Base-by-base conservation (phyloP, 768 basidiomycete genomes). In the Hydnomerulius pinastri region DNA sequence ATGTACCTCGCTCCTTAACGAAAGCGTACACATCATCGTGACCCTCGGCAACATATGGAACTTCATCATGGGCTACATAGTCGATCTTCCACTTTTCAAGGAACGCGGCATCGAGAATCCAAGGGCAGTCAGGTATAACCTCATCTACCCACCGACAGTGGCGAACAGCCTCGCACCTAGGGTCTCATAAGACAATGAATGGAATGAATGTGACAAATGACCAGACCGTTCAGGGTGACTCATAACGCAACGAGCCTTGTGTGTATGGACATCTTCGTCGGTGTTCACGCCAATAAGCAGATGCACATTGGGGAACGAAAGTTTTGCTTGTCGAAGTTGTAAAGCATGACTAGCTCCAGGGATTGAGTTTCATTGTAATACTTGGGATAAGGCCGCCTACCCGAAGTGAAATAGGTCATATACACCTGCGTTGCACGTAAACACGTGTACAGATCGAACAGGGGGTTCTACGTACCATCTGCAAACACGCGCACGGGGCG, bases 351-450 rank as follows among this genome's bases (percentile, higher is more conserved):
- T 96, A 65, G 45, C 29, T 37, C n/a, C 7, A 20, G 17, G 35
- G 38, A 28, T 60, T 52, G 52, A 56, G 41, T 10, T 37, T 43
- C 30, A 39, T 36, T 42, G 8, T 11, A 21, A 23, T 21, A n/a
- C 32, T 18, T 23, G n/a, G 6, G 23, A 25, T 10, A 56, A 43
- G 37, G 25, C 30, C 49, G 67, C 81, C 56, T 68, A 92, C 91
- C 91, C 91, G 68, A 92, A 98, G 69, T 98, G 96, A 72, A 98
- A 96, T 45, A 99, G 79, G 71, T 99, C 97, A 63, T 98, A 99
- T 10, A 98, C 96, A 12, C 89, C 90, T 91, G 61, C 50, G 46
- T 63, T n/a, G 23, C 21, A 43, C 29, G 25, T 57, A 46, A 58
- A 42, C 33, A 50, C 11, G 11, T 9, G 35, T 13, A 15, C 3